These are phyloP conservation scores for Malassezia arunalokei DNA, from an alignment of 1,284 basidiomycete genomes.

Conservation along the genomic window DNA sequence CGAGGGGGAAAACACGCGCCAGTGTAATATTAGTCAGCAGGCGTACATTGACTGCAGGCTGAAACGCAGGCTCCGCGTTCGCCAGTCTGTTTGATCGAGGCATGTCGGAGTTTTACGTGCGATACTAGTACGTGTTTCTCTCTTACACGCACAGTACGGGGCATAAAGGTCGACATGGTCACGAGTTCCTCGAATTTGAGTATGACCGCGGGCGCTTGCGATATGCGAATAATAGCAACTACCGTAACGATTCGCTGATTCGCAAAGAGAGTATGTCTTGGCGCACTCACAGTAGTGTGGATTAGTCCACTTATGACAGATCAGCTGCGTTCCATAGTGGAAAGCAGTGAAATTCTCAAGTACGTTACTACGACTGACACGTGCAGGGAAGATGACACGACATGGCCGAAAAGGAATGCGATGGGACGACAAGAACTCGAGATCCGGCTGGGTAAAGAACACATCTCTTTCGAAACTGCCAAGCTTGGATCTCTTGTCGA, in stretches of 20 bases:
- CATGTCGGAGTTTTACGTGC: slow-evolving; percentile 43
- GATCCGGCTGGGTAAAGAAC: slow-evolving; percentile 81
- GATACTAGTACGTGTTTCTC: slow-evolving; percentile 37
- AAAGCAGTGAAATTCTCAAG: slow-evolving; percentile 89
- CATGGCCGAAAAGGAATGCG: slow-evolving; percentile 98
- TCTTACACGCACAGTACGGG: slow-evolving; percentile 24
- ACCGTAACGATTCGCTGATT: slow-evolving; percentile 90
- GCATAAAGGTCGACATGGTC: slow-evolving; percentile 42
- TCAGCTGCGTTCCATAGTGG: slow-evolving; percentile 87
- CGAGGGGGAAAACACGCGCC: too few species aligned
- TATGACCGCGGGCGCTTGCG: slow-evolving; percentile 88
- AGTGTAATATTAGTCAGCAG: too few species aligned
- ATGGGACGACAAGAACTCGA: slow-evolving; percentile 96
- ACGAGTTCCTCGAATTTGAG: slow-evolving; percentile 84
- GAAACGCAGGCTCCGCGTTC: too few species aligned
- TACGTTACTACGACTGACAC: slow-evolving; percentile 47
- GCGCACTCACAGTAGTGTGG: slow-evolving; percentile 60
- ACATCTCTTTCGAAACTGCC: slow-evolving; percentile 97
- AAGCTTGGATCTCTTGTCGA: slow-evolving; percentile 95
- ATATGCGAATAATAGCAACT: slow-evolving; percentile 99
- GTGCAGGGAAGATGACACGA: slow-evolving; percentile 76
- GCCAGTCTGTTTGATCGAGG: neutral
- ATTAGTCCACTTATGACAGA: slow-evolving; percentile 78
- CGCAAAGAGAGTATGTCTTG: slow-evolving; percentile 73
- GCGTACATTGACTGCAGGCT: too few species aligned